Conservation (phyloP, 371 early-diverging fungal species). For the Mortierella sp. region DNA sequence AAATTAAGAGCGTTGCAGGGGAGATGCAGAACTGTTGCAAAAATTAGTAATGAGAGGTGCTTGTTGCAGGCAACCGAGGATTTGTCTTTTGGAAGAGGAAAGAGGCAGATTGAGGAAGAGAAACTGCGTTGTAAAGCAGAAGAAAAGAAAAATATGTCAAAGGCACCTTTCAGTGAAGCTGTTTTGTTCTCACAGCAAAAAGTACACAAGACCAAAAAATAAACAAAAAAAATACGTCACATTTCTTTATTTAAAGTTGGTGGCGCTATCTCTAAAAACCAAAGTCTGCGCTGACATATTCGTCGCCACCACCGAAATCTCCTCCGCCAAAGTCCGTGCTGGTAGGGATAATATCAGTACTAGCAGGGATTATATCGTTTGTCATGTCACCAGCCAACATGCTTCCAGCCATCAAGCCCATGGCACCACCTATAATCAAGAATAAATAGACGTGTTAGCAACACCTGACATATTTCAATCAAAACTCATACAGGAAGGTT, state of each 20-base stretch:
- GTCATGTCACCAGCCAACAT: slow-evolving; percentile 28
- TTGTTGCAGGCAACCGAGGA: background rate
- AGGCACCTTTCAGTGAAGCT: background rate
- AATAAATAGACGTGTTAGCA: background rate
- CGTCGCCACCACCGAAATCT: slow-evolving; percentile 40
- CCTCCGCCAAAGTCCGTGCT: slow-evolving; percentile 20
- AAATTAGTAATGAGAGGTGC: background rate
- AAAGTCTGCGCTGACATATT: slow-evolving; percentile 39
- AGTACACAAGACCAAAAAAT: background rate
- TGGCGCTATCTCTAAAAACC: slow-evolving; percentile 35
- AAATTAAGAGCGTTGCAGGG: background rate
- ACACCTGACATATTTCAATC: background rate
- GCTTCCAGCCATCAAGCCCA: slow-evolving; percentile 42
- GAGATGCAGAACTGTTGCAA: background rate
- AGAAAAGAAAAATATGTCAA: background rate
- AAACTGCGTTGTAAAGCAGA: background rate
- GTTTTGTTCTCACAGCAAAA: too few species aligned
- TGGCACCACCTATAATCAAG: slow-evolving; percentile 31
- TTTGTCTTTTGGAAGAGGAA: background rate
- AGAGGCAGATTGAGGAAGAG: background rate
- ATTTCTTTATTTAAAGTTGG: background rate
- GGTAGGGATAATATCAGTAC: slow-evolving; percentile 20
- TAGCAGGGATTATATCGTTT: background rate
- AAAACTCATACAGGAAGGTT: background rate
- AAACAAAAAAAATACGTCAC: background rate